Conservation (phyloP, 495 filamentous ascomycete genomes). For the Podospora pseudocomata region DNA sequence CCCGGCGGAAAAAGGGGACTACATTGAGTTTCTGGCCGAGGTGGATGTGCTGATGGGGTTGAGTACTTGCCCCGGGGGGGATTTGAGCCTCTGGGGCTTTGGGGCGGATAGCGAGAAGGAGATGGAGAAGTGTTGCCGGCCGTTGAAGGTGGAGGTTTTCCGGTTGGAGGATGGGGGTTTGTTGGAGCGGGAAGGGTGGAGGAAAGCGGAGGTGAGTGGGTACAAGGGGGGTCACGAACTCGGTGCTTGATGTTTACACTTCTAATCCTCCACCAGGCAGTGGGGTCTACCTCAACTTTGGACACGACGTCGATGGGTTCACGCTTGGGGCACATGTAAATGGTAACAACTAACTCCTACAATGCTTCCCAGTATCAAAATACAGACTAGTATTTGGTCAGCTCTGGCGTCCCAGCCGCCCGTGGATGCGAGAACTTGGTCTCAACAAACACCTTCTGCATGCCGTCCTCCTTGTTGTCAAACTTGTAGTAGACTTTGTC, state of each 20-base stretch:
- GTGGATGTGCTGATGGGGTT: conserved; percentile 70
- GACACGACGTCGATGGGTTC: too few species aligned
- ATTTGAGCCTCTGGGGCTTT: conserved; percentile 74
- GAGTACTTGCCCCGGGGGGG: conserved; percentile 58
- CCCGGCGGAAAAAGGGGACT: conserved; percentile 62
- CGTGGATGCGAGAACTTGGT: conserved; percentile 61
- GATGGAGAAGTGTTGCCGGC: conserved; percentile 72
- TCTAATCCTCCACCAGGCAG: too few species aligned
- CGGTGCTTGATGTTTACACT: conserved; percentile 9
- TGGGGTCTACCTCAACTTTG: too few species aligned
- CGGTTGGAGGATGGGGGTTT: conserved; percentile 50
- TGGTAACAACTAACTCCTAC: neutral
- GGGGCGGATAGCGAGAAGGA: conserved; percentile 58
- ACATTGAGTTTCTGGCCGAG: conserved; percentile 75
- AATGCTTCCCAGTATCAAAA: neutral
- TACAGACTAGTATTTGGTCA: conserved; percentile 37
- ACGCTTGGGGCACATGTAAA: too few species aligned
- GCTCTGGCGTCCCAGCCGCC: conserved; percentile 48
- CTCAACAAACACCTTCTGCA: conserved; percentile 71
- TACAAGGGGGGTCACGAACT: conserved; percentile 71
- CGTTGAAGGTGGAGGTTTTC: conserved; percentile 67
- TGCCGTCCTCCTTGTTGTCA: conserved; percentile 61
- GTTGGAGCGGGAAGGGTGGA: conserved; percentile 56
- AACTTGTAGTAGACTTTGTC: conserved; percentile 68
- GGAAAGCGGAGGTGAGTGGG: conserved; percentile 48